These are phyloP conservation scores for Mycena filopes DNA, from an alignment of 768 basidiomycete genomes.

Conservation along the genomic window DNA sequence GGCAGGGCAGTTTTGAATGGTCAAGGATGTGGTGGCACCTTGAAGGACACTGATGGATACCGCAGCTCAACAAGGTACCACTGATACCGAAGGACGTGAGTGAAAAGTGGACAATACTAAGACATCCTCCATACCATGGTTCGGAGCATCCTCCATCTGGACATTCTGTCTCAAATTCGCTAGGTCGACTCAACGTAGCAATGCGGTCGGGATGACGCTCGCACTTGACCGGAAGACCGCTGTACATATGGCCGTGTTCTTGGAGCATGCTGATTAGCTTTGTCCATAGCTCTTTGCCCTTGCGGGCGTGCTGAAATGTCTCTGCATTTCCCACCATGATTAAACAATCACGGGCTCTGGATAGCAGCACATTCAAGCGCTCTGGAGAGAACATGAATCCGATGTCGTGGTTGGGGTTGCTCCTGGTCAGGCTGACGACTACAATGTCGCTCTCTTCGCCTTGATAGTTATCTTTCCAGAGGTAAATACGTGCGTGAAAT, in stretches of 20 bases:
- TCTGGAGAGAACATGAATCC: constrained; percentile 79
- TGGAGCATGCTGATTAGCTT: constrained; percentile 58
- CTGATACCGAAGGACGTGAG: constrained; percentile 45
- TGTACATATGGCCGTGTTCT: constrained; percentile 56
- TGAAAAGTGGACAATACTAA: background rate
- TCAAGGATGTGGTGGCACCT: constrained; percentile 68
- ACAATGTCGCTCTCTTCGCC: constrained; percentile 81
- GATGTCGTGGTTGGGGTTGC: constrained; percentile 64
- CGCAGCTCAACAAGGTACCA: constrained; percentile 57
- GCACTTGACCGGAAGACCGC: constrained; percentile 71
- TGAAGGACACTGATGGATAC: constrained; percentile 62
- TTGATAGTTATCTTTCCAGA: constrained; percentile 69
- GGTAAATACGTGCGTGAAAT: background rate
- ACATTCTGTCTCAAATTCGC: constrained; percentile 59
- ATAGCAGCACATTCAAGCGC: constrained; percentile 77
- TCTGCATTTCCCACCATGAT: constrained; percentile 72
- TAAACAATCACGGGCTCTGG: constrained; percentile 70
- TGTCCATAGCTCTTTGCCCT: constrained; percentile 63
- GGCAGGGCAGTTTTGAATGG: constrained; percentile 65
- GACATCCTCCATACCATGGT: background rate
- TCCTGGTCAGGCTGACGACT: constrained; percentile 67
- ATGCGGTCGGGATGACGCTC: constrained; percentile 59
- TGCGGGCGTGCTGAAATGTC: constrained; percentile 64
- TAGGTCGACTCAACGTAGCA: constrained; percentile 49
- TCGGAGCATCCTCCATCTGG: constrained; percentile 42